A percentile compares a stretch with the other conserved stretches of the same genome.
phyloP scores from a whole-genome alignment of 2,329 filamentous ascomycete genomes.

The Fusarium sp. region DNA sequence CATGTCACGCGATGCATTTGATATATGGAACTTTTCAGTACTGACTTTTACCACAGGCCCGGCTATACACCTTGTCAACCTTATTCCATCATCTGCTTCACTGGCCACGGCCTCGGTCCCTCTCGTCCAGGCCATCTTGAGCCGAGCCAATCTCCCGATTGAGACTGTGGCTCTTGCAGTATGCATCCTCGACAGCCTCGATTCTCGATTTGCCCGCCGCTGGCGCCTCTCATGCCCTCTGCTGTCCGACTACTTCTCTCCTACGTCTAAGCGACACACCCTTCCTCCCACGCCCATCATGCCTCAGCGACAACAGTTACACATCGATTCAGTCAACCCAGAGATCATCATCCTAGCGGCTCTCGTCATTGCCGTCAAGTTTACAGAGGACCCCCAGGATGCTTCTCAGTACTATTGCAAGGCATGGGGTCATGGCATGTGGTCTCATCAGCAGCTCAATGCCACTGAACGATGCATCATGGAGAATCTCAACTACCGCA shows the following conservation, averaged over 20 bases:
- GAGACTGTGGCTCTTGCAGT: constrained; percentile 73
- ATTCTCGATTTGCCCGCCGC: constrained; percentile 69
- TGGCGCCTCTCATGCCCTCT: constrained; percentile 72
- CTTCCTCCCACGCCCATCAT: constrained; percentile 55
- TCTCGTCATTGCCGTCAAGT: constrained; percentile 73
- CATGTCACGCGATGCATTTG: constrained; percentile 4
- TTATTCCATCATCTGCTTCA: constrained; percentile 72
- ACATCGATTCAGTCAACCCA: constrained; percentile 70
- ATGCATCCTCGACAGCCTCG: constrained; percentile 73
- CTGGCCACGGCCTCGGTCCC: constrained; percentile 67
- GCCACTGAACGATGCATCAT: constrained; percentile 72
- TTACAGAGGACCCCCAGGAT: constrained; percentile 69
- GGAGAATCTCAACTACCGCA: constrained; percentile 71
- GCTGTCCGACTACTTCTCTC: constrained; percentile 44
- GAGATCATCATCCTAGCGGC: constrained; percentile 73
- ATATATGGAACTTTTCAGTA: constrained; percentile 11
- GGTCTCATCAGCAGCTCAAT: constrained; percentile 72
- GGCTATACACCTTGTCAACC: constrained; percentile 73
- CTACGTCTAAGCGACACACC: constrained; percentile 59
- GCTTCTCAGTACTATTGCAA: constrained; percentile 64
- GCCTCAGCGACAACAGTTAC: constrained; percentile 54
- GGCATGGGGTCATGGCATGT: constrained; percentile 65
- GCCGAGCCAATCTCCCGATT: constrained; percentile 66
- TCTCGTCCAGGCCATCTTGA: constrained; percentile 70
- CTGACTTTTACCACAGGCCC: constrained; percentile 60